phyloP scores from a whole-genome alignment of 345 rosid genomes.

The Lumnitzera littorea region DNA sequence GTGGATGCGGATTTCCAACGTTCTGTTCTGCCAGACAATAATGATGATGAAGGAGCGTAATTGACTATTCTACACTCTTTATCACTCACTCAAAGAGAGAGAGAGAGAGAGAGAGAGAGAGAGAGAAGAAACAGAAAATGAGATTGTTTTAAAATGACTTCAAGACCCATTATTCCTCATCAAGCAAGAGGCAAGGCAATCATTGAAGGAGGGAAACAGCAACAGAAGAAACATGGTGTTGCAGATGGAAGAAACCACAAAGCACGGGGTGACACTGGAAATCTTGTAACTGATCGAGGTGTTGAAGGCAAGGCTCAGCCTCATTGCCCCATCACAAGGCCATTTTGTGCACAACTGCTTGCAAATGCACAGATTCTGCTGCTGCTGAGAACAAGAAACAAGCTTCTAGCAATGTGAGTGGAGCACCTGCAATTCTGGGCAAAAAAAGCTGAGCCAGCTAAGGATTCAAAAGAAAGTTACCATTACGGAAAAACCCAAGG shows the following conservation, averaged over 20 bases:
- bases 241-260: constrained; percentile 61
- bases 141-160: no score
- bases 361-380: constrained; percentile 82
- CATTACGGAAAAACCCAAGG: constrained; percentile 30
- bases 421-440: constrained; percentile 22
- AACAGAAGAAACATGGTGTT: constrained; percentile 47
- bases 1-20: constrained; percentile 84
- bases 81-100: no score
- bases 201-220: constrained; percentile 31
- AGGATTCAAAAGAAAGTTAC: constrained; percentile 41
- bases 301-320: constrained; percentile 37
- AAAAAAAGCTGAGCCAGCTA: constrained; percentile 17
- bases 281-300: constrained; percentile 49
- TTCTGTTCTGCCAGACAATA: constrained; percentile 43
- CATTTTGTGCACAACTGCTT: constrained; percentile 70
- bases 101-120: no score
- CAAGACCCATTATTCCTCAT: no score
- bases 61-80: no score
- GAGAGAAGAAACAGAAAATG: no score
- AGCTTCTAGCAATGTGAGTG: constrained; percentile 33
- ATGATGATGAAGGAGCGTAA: constrained; percentile 2
- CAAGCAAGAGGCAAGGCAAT: constrained; percentile 37
- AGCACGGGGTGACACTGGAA: constrained; percentile 83
- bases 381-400: constrained; percentile 55
- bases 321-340: constrained; percentile 83